Conservation (phyloP, 2,329 filamentous ascomycete species). For the Fusarium globosum region DNA sequence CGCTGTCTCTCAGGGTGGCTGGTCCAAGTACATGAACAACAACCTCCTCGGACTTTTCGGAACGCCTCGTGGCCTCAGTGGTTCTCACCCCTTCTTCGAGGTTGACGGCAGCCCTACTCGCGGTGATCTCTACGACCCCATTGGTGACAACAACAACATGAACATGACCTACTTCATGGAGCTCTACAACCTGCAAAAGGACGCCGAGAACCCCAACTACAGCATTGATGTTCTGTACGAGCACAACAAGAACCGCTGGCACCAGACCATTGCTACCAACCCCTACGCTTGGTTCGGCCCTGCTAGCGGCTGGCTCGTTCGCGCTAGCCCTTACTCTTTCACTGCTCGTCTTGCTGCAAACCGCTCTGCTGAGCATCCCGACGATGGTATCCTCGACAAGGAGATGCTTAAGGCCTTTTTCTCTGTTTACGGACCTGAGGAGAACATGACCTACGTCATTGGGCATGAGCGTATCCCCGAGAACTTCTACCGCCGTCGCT, state of each 20-base stretch:
- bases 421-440: constrained; percentile 52
- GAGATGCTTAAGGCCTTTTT: constrained; percentile 59
- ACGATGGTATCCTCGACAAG: constrained; percentile 44
- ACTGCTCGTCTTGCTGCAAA: constrained; percentile 57
- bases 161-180: constrained; percentile 63
- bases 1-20: constrained; percentile 40
- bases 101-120: constrained; percentile 64
- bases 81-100: constrained; percentile 68
- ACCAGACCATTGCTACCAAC: constrained; percentile 61
- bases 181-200: constrained; percentile 56
- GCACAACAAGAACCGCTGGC: constrained; percentile 57
- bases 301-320: constrained; percentile 60
- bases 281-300: constrained; percentile 66
- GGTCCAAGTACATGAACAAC: constrained; percentile 54
- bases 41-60: constrained; percentile 57
- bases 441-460: constrained; percentile 55
- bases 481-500: constrained; percentile 59
- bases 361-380: constrained; percentile 54
- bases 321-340: constrained; percentile 61
- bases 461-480: constrained; percentile 64
- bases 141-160: constrained; percentile 61
- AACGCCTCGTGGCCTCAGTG: constrained; percentile 58
- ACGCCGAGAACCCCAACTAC: constrained; percentile 48
- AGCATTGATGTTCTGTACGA: constrained; percentile 55
- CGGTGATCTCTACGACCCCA: constrained; percentile 61